A percentile compares a stretch with the other conserved stretches of the same genome.
phyloP scores from a whole-genome alignment of 2,329 filamentous ascomycete species.

The Aspergillus ochraceoroseus region DNA sequence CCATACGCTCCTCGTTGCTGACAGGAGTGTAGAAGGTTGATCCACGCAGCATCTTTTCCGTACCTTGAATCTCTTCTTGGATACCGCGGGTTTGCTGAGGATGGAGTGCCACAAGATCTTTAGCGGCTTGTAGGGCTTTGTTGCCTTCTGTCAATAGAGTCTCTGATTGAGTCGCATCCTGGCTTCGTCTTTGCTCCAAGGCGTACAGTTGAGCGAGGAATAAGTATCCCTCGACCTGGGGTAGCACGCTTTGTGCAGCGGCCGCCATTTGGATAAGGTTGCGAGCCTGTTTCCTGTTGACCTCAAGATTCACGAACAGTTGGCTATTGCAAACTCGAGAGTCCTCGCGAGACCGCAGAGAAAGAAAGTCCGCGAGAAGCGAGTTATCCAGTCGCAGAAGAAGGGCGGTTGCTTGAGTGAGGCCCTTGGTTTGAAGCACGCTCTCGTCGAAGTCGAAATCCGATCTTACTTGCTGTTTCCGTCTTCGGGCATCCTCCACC shows the following conservation, averaged over 20 bases:
- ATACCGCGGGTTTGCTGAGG: slow-evolving; percentile 35
- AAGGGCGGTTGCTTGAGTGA: slow-evolving; percentile 44
- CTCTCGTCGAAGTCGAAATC: slow-evolving; percentile 27
- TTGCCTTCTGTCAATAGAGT: slow-evolving; percentile 39
- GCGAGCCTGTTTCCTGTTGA: slow-evolving; percentile 40
- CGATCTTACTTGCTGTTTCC: slow-evolving; percentile 19
- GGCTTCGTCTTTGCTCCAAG: slow-evolving; percentile 31
- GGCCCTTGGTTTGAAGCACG: slow-evolving; percentile 36
- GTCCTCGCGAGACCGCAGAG: slow-evolving; percentile 16
- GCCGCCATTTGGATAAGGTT: slow-evolving; percentile 39
- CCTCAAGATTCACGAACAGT: slow-evolving; percentile 9
- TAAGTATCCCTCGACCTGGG: slow-evolving; percentile 49
- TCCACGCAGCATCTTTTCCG: slow-evolving; percentile 45
- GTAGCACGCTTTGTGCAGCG: neutral
- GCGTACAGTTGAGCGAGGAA: slow-evolving; percentile 49
- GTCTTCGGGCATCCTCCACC: slow-evolving; percentile 33
- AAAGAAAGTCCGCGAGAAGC: slow-evolving; percentile 45
- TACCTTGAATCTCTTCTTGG: slow-evolving; percentile 45
- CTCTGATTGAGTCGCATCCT: slow-evolving; percentile 6
- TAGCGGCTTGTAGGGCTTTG: slow-evolving; percentile 53
- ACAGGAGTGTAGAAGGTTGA: slow-evolving; percentile 49
- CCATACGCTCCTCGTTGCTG: slow-evolving; percentile 50
- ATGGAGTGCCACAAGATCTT: slow-evolving; percentile 38
- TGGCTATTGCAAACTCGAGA: neutral
- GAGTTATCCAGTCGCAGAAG: slow-evolving; percentile 48